phyloP scores from a whole-genome alignment of 1,284 basidiomycete genomes.

The Gymnopus androsaceus region DNA sequence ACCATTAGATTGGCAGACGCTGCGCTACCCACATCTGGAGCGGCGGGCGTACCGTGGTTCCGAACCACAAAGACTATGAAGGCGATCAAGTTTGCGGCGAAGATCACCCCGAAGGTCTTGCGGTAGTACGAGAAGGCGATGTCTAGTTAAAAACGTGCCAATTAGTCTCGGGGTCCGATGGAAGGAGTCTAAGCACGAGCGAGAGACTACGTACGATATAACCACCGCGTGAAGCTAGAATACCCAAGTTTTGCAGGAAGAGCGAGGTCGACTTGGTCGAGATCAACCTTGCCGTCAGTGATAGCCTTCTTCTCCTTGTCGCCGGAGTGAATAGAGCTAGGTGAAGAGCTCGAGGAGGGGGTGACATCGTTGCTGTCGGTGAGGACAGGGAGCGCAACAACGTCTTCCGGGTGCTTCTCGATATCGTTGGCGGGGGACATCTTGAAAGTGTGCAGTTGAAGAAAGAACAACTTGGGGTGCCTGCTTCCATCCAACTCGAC shows the following conservation, averaged over 20 bases:
- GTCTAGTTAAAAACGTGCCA: slow-evolving; percentile 28
- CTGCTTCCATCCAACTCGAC: not conserved
- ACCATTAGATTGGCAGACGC: slow-evolving; percentile 39
- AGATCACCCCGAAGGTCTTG: slow-evolving; percentile 29
- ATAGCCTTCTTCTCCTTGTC: slow-evolving; percentile 12
- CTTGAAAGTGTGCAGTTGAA: not conserved
- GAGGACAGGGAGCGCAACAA: not conserved
- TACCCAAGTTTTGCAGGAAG: slow-evolving; percentile 17
- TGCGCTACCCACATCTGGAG: slow-evolving; percentile 32
- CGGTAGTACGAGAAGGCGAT: slow-evolving; percentile 31
- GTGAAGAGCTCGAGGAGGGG: not conserved
- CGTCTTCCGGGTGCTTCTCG: not conserved
- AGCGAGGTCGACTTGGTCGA: slow-evolving; percentile 1
- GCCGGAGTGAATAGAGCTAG: slow-evolving; percentile 1
- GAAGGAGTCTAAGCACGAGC: no score
- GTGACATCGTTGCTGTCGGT: not conserved
- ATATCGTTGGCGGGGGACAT: not conserved
- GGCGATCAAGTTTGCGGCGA: slow-evolving; percentile 25
- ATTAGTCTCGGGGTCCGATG: not conserved
- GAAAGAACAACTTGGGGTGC: not conserved
- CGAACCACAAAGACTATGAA: slow-evolving; percentile 18
- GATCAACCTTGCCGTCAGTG: not conserved
- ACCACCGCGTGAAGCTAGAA: slow-evolving; percentile 21
- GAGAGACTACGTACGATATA: slow-evolving; percentile 13
- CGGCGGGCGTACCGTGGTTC: slow-evolving; percentile 27